phyloP scores from a whole-genome alignment of 2,329 filamentous ascomycete genomes.

The Onygenales sp. region DNA sequence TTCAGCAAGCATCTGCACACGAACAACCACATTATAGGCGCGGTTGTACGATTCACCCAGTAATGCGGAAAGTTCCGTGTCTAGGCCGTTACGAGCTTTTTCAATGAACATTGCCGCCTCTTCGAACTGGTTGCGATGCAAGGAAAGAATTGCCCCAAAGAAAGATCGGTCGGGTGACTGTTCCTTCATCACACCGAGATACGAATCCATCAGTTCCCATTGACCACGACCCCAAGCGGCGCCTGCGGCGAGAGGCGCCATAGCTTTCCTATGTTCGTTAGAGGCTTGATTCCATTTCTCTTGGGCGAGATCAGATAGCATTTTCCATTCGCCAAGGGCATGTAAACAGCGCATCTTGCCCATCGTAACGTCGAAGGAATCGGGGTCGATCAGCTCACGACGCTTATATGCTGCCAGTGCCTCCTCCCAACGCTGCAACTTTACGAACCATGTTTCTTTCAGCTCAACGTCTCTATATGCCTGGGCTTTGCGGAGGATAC shows the following conservation, averaged over 20 bases:
- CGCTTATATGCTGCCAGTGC: slow-evolving; percentile 72
- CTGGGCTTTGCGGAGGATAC: slow-evolving; percentile 92
- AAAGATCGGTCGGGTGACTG: slow-evolving; percentile 91
- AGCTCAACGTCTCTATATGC: slow-evolving; percentile 92
- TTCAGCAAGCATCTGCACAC: slow-evolving; percentile 97
- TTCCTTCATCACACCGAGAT: slow-evolving; percentile 88
- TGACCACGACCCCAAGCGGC: slow-evolving; percentile 94
- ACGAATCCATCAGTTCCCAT: slow-evolving; percentile 98
- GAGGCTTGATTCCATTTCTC: slow-evolving; percentile 90
- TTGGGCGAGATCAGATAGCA: slow-evolving; percentile 76
- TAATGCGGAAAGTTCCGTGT: slow-evolving; percentile 88
- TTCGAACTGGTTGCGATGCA: slow-evolving; percentile 92
- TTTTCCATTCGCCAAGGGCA: slow-evolving; percentile 94
- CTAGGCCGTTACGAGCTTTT: slow-evolving; percentile 83
- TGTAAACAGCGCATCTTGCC: slow-evolving; percentile 99
- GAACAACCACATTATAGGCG: slow-evolving; percentile 94
- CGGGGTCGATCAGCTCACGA: slow-evolving; percentile 63
- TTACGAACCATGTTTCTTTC: slow-evolving; percentile 98
- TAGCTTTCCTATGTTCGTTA: slow-evolving; percentile 76
- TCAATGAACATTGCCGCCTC: slow-evolving; percentile 84
- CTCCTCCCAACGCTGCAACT: slow-evolving; percentile 96
- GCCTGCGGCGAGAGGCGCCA: slow-evolving; percentile 87
- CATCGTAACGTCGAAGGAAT: slow-evolving; percentile 93
- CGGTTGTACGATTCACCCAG: slow-evolving; percentile 98
- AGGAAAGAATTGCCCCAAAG: slow-evolving; percentile 89